Evolutionary conservation across 2,329 filamentous ascomycete species (phyloP).

Genomic region (Teratosphaeria zuluensis): DNA sequence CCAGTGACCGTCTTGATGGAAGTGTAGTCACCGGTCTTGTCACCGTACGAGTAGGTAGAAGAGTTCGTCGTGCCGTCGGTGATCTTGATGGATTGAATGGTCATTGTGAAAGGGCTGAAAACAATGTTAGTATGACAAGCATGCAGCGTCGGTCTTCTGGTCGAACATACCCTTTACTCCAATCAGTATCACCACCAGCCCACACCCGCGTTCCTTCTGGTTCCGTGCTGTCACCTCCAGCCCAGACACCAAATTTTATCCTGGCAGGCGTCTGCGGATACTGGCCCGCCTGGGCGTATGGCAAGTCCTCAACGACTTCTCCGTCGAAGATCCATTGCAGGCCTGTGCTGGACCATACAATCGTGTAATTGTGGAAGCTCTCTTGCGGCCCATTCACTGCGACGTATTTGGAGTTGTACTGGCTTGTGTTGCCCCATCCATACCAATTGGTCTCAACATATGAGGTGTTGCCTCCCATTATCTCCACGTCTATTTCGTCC

Average conservation of each 20-base stretch:
- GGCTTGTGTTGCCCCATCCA: conserved; percentile 57
- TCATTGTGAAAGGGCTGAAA: conserved; percentile 26
- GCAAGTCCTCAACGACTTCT: conserved; percentile 55
- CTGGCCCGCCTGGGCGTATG: conserved; percentile 12
- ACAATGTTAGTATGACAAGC: not conserved
- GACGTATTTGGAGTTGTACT: conserved; percentile 54
- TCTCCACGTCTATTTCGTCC: conserved; percentile 84
- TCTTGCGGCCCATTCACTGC: conserved; percentile 46
- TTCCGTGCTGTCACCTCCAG: conserved; percentile 72
- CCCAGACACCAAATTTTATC: conserved; percentile 66
- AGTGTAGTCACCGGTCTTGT: conserved; percentile 28
- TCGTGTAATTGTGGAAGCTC: conserved; percentile 60
- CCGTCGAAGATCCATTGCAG: conserved; percentile 64
- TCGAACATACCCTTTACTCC: conserved; percentile 18
- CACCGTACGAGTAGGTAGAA: conserved; percentile 31
- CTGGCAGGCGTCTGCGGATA: conserved; percentile 72
- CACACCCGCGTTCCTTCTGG: conserved; percentile 29
- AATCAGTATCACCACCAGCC: conserved; percentile 28
- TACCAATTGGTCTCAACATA: conserved; percentile 66
- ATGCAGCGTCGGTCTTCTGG: not conserved
- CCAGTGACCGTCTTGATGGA: conserved; percentile 37
- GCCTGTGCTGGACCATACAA: conserved; percentile 57
- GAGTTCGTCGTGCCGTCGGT: conserved; percentile 26
- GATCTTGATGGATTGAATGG: conserved; percentile 25
- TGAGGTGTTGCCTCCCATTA: conserved; percentile 57